Percentiles rank a stretch among this genome's conserved stretches.
Evolutionary conservation across 1,139 yeast genomes (phyloP).

Genomic region (Saccharomyces hybrid): DNA sequence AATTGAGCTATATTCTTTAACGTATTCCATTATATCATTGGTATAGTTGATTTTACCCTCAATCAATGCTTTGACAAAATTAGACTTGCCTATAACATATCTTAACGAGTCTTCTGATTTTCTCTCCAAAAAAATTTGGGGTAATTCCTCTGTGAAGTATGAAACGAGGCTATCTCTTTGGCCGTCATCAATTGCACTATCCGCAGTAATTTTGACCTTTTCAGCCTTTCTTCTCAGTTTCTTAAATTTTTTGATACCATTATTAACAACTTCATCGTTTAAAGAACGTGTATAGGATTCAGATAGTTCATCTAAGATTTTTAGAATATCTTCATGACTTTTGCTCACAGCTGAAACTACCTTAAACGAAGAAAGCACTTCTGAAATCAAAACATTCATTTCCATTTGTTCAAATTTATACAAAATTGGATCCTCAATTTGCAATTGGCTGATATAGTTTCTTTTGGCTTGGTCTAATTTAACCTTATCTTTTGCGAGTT

Average conservation of each 20-base stretch:
- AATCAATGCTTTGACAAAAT: conserved; percentile 23
- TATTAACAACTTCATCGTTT: conserved; percentile 34
- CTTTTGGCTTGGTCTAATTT: conserved; percentile 11
- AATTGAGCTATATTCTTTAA: conserved; percentile 15
- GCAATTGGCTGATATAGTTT: conserved; percentile 16
- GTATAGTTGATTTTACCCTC: conserved; percentile 20
- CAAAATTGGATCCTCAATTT: conserved; percentile 19
- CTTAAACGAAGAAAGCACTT: conserved; percentile 18
- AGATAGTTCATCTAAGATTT: conserved; percentile 27
- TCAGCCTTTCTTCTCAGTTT: conserved; percentile 10
- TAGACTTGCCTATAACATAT: conserved; percentile 25
- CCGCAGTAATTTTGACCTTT: conserved; percentile 14
- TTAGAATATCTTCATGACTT: conserved; percentile 22
- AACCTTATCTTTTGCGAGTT: conserved; percentile 13
- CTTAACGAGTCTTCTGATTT: conserved; percentile 17
- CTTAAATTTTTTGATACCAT: conserved; percentile 19
- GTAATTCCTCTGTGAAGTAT: conserved; percentile 26
- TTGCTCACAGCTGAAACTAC: conserved; percentile 17
- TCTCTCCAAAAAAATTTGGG: conserved; percentile 24
- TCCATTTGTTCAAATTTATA: conserved; percentile 20
- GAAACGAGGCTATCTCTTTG: conserved; percentile 23
- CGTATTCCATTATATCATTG: conserved; percentile 13
- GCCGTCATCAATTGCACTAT: conserved; percentile 20
- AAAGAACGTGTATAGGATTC: conserved; percentile 29
- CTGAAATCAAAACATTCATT: conserved; percentile 12